Conservation (phyloP, 345 rosid genomes). For the Viola odorata region DNA sequence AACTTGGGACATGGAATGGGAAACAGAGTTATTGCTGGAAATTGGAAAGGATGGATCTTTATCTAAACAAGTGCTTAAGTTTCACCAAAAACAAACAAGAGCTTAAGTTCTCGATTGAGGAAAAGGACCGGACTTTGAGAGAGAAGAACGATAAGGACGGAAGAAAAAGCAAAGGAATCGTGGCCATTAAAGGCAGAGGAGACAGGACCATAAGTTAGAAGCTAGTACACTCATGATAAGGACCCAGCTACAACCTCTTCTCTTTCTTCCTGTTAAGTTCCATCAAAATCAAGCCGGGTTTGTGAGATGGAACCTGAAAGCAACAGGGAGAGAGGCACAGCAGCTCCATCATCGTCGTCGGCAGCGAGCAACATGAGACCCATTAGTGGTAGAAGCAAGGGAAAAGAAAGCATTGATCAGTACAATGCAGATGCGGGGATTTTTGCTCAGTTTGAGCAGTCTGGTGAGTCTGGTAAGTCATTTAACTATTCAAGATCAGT, state of each 20-base stretch:
- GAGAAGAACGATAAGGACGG: no score
- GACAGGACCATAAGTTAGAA: background rate
- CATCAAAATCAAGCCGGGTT: no score
- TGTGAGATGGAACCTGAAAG: conserved; percentile 9
- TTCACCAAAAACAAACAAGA: no score
- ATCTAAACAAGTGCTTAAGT: no score
- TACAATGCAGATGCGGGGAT: conserved; percentile 71
- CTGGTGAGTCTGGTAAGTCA: conserved; percentile 54
- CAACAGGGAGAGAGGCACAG: conserved; percentile 13
- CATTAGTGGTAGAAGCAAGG: conserved; percentile 11
- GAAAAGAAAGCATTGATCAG: conserved; percentile 43
- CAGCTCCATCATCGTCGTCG: conserved; percentile 26
- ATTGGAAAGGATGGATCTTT: no score
- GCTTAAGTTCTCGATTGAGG: no score
- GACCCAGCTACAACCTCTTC: background rate
- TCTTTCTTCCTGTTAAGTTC: no score
- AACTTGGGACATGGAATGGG: no score
- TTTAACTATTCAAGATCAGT: conserved; percentile 68
- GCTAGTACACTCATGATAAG: background rate
- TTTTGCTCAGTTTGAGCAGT: conserved; percentile 65
- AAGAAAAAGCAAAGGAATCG: background rate
- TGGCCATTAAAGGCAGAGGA: no score
- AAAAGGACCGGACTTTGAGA: no score
- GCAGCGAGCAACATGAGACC: conserved; percentile 49
- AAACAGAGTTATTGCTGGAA: no score